These are phyloP conservation scores for Lodderomyces beijingensis DNA, from an alignment of 1,139 yeast species.

Conservation along the genomic window DNA sequence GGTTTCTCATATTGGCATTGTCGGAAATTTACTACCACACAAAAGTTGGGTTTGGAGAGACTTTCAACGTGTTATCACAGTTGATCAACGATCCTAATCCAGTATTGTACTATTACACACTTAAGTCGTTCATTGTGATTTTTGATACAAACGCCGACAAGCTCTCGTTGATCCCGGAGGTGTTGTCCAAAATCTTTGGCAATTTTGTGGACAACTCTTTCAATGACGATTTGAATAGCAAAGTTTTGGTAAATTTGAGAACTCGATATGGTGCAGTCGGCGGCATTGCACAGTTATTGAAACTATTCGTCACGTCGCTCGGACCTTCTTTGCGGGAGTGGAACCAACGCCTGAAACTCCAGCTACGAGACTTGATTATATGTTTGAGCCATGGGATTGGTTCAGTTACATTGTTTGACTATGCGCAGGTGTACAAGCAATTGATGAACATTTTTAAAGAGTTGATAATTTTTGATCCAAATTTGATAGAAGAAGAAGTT, in stretches of 20 bases:
- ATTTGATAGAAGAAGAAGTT: constrained; percentile 30
- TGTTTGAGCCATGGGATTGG: constrained; percentile 34
- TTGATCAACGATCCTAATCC: constrained; percentile 82
- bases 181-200: constrained; percentile 42
- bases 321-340: constrained; percentile 37
- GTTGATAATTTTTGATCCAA: constrained; percentile 37
- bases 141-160: constrained; percentile 55
- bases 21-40: constrained; percentile 52
- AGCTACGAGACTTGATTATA: constrained; percentile 28
- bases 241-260: constrained; percentile 26
- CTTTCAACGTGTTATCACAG: constrained; percentile 56
- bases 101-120: constrained; percentile 67
- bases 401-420: constrained; percentile 25
- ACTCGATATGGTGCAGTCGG: constrained; percentile 25
- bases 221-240: constrained; percentile 33
- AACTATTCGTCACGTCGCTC: constrained; percentile 30
- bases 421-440: constrained; percentile 21
- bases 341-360: constrained; percentile 16
- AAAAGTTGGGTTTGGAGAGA: constrained; percentile 31
- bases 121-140: constrained; percentile 54
- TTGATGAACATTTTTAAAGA: constrained; percentile 35
- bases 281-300: constrained; percentile 22
- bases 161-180: constrained; percentile 42
- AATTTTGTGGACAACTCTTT: constrained; percentile 48
- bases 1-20: constrained; percentile 57